These are phyloP conservation scores for Paraphoma chrysanthemicola DNA, from an alignment of 2,329 filamentous ascomycete genomes.

Conservation along the genomic window DNA sequence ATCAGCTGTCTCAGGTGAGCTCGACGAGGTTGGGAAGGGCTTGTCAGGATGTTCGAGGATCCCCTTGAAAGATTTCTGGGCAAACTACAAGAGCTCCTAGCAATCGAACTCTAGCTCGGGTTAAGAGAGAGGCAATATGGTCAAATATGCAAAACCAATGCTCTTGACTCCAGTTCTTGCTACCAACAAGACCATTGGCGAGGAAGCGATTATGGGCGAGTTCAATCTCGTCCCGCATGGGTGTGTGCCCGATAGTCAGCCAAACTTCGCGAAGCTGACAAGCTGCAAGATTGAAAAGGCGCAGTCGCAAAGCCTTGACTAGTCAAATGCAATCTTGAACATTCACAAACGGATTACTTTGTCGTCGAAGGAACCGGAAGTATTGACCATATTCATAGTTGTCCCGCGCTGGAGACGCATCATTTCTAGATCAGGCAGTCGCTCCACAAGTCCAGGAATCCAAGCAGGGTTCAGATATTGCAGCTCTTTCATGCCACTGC, in stretches of 20 bases:
- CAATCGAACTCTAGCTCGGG: constrained; percentile 2
- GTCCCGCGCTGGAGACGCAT: background rate
- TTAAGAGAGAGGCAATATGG: constrained; percentile 2
- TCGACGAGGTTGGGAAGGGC: constrained; percentile 11
- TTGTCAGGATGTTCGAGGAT: constrained; percentile 1
- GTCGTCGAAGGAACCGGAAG: background rate
- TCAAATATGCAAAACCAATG: constrained; percentile 3
- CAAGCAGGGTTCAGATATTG: background rate
- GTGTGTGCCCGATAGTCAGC: background rate
- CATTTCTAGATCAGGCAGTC: constrained; percentile 1
- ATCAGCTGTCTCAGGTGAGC: constrained; percentile 13
- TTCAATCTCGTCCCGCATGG: background rate
- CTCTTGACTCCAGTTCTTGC: constrained; percentile 1
- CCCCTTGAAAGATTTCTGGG: constrained; percentile 5
- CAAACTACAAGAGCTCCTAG: constrained; percentile 4
- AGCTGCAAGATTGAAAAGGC: background rate
- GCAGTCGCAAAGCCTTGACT: background rate
- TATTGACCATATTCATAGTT: background rate
- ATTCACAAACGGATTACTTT: background rate
- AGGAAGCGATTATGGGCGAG: background rate
- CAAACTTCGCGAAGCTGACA: background rate
- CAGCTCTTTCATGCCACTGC: too few relatives aligned
- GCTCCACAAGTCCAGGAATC: background rate
- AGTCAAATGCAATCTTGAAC: background rate
- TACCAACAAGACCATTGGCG: background rate